Conservation (phyloP, 176 grass and related monocot genomes). For the Cenchrus fungigraminus region DNA sequence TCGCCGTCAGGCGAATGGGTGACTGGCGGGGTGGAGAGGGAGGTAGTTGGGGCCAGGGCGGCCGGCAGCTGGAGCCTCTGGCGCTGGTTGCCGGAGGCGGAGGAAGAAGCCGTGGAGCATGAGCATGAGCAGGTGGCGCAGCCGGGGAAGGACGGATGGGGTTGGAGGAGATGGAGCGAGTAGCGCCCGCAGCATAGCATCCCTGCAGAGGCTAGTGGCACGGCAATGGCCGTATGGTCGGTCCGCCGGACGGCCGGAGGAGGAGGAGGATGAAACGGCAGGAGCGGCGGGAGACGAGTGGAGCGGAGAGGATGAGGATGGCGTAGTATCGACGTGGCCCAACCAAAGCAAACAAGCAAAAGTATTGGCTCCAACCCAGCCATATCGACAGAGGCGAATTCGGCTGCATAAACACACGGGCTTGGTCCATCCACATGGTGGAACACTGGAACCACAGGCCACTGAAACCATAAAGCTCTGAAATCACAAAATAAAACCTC, state of each 20-base stretch:
- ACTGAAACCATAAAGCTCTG: background rate
- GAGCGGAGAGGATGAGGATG: conserved; percentile 33
- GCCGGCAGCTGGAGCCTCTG: conserved; percentile 1
- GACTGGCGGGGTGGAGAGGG: conserved; percentile 7
- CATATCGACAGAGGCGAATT: background rate
- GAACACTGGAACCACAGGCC: too few species aligned
- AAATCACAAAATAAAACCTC: background rate
- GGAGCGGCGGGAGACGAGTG: background rate
- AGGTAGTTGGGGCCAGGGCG: background rate
- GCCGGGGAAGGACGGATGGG: background rate
- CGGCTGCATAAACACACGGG: background rate
- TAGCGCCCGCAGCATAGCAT: conserved; percentile 2
- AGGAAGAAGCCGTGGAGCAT: background rate
- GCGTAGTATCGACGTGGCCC: background rate
- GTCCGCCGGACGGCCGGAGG: background rate
- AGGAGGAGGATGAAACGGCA: background rate
- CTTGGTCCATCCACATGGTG: background rate
- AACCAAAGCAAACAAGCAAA: background rate
- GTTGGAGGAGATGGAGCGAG: conserved; percentile 22
- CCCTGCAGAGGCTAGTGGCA: background rate
- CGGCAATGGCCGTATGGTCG: conserved; percentile 3
- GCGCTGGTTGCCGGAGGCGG: background rate
- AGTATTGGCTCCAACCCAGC: background rate
- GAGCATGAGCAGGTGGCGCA: background rate
- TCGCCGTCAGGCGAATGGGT: background rate